Base-by-base conservation (phyloP, 2,329 filamentous ascomycete genomes). In the Triangularia setosa region DNA sequence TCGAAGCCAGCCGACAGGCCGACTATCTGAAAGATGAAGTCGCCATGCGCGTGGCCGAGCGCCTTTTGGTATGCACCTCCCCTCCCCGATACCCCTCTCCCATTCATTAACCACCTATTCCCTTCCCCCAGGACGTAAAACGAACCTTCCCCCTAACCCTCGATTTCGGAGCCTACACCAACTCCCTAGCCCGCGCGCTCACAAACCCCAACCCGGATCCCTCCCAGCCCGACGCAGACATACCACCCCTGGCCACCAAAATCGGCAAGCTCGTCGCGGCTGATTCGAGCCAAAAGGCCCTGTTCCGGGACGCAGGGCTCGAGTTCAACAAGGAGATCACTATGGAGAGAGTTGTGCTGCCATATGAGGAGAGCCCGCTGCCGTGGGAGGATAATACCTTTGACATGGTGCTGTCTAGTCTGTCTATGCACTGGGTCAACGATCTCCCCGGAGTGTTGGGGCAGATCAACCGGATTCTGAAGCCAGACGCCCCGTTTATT, bases 371-470 rank as follows among this genome's bases (percentile, higher is more conserved):
- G 75, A 84, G 85, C 2, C n/a, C 40, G 4, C 79, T 97, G 0
- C 92, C 92, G 0, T 97, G 89, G 75, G 85, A 86, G 57, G 80
- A 90, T 4, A 85, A 88, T 69, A 87, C 89, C 3, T 98, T 97
- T 75, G 93, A 98, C 75, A 87, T 96, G 5, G 91, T 97, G 11
- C 81, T 99, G 67, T 96, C 92, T 74, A 96, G 90, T 63, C 80
- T 97, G 65, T 93, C 90, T 64, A 82, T 99, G 75, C 95, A 99
- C 78, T 99, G 95, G 95, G 90, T 97, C 81, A 99, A 99, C 75
- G 92, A 99, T 76, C 85, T 99, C 4, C 95, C 95, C 0, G 91
- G 90, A 1, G 81, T 96, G 11, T 83, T 99, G 1, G 83, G 88
- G 1, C 92, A 96, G 74, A 90, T 97, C 74, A 96, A 97, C 80